Percentiles rank a stretch among this genome's conserved stretches.
Conservation (phyloP, 73 alveolate genomes). For the Stentor coeruleus region DNA sequence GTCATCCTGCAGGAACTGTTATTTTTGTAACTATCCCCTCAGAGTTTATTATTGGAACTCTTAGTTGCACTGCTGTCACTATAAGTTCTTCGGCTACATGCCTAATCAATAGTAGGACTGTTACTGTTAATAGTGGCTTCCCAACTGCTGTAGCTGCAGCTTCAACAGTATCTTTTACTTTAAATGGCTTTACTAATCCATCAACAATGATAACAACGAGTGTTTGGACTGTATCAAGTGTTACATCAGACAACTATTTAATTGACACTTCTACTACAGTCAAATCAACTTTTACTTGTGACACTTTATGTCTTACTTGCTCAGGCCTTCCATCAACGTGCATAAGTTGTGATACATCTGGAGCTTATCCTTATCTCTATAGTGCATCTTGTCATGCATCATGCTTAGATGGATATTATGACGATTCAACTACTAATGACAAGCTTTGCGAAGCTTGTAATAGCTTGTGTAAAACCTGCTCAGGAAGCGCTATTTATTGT, state of each 20-base stretch:
- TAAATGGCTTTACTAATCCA: constrained; percentile 11
- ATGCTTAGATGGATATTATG: neutral
- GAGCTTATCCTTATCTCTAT: neutral
- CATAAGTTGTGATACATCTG: neutral
- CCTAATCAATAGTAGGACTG: neutral
- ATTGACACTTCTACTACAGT: neutral
- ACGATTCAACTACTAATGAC: neutral
- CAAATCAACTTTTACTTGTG: constrained; percentile 1
- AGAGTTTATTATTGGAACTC: neutral
- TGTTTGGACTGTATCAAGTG: neutral
- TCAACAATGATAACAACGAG: neutral
- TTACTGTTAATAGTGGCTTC: neutral
- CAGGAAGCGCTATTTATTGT: neutral
- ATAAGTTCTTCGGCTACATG: neutral
- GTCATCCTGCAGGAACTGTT: constrained; percentile 13
- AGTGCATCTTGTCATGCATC: neutral
- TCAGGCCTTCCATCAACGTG: neutral
- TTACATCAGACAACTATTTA: neutral
- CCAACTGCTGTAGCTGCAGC: constrained; percentile 2
- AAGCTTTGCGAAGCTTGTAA: neutral
- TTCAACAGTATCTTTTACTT: neutral
- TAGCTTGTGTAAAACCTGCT: neutral
- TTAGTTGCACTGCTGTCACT: neutral
- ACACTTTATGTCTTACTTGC: neutral
- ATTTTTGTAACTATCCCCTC: neutral